Conservation (phyloP, 1,284 basidiomycete species). For the Mycena citricolor region DNA sequence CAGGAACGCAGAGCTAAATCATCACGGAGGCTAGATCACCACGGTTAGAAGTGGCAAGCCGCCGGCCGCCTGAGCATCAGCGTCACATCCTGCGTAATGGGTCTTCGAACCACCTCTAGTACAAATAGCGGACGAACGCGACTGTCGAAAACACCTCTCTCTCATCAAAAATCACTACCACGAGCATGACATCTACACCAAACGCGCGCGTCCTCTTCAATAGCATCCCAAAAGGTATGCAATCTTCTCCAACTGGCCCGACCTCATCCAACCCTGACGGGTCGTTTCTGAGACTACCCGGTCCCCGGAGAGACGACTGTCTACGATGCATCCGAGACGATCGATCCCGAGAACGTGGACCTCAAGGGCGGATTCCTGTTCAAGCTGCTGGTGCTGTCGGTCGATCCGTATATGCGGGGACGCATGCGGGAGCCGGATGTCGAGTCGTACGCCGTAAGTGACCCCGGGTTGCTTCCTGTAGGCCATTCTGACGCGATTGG, state of each 20-base stretch:
- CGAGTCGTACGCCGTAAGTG: constrained; percentile 24
- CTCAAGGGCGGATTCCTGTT: constrained; percentile 47
- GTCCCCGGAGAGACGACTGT: constrained; percentile 36
- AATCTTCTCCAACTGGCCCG: too few relatives aligned
- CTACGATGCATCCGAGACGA: constrained; percentile 38
- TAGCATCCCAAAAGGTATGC: not conserved
- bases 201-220: not conserved
- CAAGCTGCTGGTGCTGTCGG: constrained; percentile 40
- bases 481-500: constrained; percentile 14
- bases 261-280: too few relatives aligned
- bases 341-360: constrained; percentile 44
- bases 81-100: too few relatives aligned
- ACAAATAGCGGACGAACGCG: too few relatives aligned
- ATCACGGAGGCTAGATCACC: too few relatives aligned
- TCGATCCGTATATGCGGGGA: constrained; percentile 42
- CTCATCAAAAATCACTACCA: too few relatives aligned
- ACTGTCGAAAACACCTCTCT: too few relatives aligned
- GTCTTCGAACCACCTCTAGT: too few relatives aligned
- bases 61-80: too few relatives aligned
- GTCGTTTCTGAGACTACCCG: constrained; percentile 33
- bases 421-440: constrained; percentile 30
- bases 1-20: too few relatives aligned
- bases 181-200: not conserved
- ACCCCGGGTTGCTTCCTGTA: not conserved
- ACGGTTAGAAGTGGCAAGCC: too few relatives aligned